These are phyloP conservation scores for Corylus americana DNA, from an alignment of 306 rosid species.

Conservation along the genomic window DNA sequence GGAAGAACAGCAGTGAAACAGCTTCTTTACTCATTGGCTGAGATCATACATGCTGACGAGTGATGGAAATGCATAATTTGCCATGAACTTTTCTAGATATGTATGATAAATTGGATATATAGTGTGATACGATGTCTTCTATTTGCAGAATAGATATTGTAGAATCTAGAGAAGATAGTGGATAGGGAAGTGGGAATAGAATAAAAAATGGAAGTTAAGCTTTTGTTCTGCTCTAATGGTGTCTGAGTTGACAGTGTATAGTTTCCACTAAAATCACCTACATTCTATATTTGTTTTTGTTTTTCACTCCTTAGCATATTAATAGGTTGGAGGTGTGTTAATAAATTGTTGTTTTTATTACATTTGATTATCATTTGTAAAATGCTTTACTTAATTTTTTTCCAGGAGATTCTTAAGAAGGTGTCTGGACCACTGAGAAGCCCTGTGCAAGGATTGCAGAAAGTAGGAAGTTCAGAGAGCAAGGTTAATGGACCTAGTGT, in stretches of 20 bases:
- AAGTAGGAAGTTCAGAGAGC: slow-evolving; percentile 43
- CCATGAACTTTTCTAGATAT: background rate
- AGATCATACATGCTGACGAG: background rate
- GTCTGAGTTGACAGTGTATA: background rate
- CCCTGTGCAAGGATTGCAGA: slow-evolving; percentile 45
- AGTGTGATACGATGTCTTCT: background rate
- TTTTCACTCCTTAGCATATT: background rate
- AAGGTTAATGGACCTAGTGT: slow-evolving; percentile 40
- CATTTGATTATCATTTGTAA: background rate
- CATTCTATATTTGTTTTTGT: background rate
- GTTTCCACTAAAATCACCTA: background rate
- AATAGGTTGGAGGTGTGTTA: background rate
- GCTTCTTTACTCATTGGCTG: background rate
- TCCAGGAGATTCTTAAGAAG: slow-evolving; percentile 58
- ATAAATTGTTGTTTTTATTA: background rate
- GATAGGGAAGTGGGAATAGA: background rate
- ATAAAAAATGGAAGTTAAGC: background rate
- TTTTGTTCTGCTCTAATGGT: background rate
- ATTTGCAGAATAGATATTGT: background rate
- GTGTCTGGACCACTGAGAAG: slow-evolving; percentile 59
- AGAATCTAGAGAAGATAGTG: background rate
- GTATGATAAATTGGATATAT: background rate
- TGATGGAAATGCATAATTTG: background rate
- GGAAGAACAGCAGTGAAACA: background rate
- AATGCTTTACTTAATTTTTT: background rate